Percentiles rank a stretch among this genome's conserved stretches.
phyloP scores from a whole-genome alignment of 441 rosid species.

The Erodium moschatum region DNA sequence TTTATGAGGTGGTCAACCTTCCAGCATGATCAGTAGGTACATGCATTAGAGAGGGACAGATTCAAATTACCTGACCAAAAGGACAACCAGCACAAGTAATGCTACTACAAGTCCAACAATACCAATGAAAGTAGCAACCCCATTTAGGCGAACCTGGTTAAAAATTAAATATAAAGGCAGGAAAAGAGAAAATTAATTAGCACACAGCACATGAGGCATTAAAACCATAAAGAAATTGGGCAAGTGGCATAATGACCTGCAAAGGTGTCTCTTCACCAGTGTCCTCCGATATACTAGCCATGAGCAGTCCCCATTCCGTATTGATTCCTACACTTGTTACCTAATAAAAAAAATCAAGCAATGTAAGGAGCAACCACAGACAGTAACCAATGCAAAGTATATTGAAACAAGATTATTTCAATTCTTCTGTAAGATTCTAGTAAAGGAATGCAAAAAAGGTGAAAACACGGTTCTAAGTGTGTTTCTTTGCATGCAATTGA shows the following conservation, averaged over 20 bases:
- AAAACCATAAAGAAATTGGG: neutral
- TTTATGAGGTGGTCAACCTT: neutral
- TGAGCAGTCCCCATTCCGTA: conserved; percentile 94
- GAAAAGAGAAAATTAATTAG: neutral
- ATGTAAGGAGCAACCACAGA: neutral
- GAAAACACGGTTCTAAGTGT: neutral
- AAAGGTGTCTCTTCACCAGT: conserved; percentile 96
- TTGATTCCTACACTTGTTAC: conserved; percentile 85
- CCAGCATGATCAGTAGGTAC: neutral
- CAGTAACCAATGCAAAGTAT: neutral
- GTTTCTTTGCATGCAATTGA: neutral
- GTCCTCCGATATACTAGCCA: conserved; percentile 95
- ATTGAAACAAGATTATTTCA: neutral
- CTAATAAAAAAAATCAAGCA: conserved; percentile 29
- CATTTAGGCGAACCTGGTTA: conserved; percentile 80
- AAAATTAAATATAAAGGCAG: conserved; percentile 18
- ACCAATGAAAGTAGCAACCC: conserved; percentile 91
- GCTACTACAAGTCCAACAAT: conserved; percentile 84
- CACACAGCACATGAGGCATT: neutral
- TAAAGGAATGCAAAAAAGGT: neutral
- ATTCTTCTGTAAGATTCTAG: neutral
- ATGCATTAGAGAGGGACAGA: neutral
- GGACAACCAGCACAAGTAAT: conserved; percentile 65
- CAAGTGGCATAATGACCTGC: conserved; percentile 47
- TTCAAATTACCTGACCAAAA: conserved; percentile 53